Percentiles rank a stretch among this genome's conserved stretches.
phyloP scores from a whole-genome alignment of 2,329 filamentous ascomycete genomes.

The Colletotrichum lindemuthianum region DNA sequence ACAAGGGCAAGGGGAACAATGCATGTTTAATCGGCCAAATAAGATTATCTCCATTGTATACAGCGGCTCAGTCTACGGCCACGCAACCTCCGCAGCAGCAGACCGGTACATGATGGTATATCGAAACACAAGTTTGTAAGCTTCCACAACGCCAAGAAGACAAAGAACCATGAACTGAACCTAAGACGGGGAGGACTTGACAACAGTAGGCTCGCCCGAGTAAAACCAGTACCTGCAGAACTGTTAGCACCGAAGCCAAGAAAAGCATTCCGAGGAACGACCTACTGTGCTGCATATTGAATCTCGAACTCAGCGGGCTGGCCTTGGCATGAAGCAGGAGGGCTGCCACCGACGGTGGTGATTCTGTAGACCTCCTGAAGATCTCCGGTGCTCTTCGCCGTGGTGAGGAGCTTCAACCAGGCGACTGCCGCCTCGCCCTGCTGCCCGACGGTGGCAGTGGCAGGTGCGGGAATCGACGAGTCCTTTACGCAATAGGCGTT shows the following conservation, averaged over 20 bases:
- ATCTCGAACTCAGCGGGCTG: conserved; percentile 73
- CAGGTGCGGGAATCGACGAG: conserved; percentile 70
- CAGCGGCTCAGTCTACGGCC: conserved; percentile 11
- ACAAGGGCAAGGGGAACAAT: no score
- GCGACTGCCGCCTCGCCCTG: conserved; percentile 75
- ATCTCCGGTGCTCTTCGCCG: conserved; percentile 64
- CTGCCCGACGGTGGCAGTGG: conserved; percentile 66
- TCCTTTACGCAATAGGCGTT: conserved; percentile 72
- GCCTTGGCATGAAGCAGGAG: conserved; percentile 78
- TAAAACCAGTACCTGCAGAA: conserved; percentile 52
- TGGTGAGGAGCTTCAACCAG: conserved; percentile 79
- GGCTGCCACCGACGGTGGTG: conserved; percentile 81
- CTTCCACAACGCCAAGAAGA: conserved; percentile 22
- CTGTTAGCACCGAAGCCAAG: conserved; percentile 21
- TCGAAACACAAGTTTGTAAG: neutral
- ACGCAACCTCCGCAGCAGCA: neutral
- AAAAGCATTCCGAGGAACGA: conserved; percentile 44
- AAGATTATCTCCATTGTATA: conserved; percentile 19
- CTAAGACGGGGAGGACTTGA: conserved; percentile 12
- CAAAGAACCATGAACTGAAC: neutral
- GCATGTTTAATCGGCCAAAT: neutral
- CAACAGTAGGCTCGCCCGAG: conserved; percentile 20
- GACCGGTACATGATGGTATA: conserved; percentile 30
- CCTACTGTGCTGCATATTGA: conserved; percentile 86
- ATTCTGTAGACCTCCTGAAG: conserved; percentile 85